Base-by-base conservation (phyloP, 2,329 filamentous ascomycete species). In the Pseudopithomyces maydicus region DNA sequence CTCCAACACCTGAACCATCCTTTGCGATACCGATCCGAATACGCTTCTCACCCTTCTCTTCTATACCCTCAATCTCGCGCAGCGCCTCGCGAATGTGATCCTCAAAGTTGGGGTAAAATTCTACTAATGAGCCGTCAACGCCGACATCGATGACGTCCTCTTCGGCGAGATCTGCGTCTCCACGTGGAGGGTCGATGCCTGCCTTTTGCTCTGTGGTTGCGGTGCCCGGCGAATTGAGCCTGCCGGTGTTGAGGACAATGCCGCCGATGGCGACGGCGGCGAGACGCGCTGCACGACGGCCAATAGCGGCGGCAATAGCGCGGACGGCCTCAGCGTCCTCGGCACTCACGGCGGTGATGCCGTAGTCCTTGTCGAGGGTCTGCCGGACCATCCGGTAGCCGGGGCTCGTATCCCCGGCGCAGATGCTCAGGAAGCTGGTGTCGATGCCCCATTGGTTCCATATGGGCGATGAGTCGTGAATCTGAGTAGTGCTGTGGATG, bases 1-100 rank as follows among this genome's bases (percentile, higher is more conserved):
- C 95, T 52, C 95, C 95, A n/a, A 97, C 91, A 61, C 92, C 95
- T 62, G 90, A 95, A 46, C 95, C 95, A 74, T 99, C 95, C 82
- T 97, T 97, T 60, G 95, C 95, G 70, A 98, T 95, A 20, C 94
- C 95, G 70, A 99, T 97, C 55, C 92, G 85, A 63, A 99, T 90
- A 78, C 88, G 90, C 79, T 90, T 89, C 63, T 96, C 92, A 11
- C 93, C 92, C 55, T 84, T 81, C 44, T 82, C 79, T 4, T 94
- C 94, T 67, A 98, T 90, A 59, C 89, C 87, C 15, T 91, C 84
- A 52, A 97, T 87, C 54, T 86, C 87, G 48, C 87, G 81, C 57
- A 98, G 82, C 6, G 91, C 91, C 72, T 96, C 90, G 60, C 93
- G 86, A 61, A 98, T 90, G 81, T 95, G 90, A 55, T 90, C 88